phyloP scores from a whole-genome alignment of 148 eudicot genomes.

The Camellia granthamiana region DNA sequence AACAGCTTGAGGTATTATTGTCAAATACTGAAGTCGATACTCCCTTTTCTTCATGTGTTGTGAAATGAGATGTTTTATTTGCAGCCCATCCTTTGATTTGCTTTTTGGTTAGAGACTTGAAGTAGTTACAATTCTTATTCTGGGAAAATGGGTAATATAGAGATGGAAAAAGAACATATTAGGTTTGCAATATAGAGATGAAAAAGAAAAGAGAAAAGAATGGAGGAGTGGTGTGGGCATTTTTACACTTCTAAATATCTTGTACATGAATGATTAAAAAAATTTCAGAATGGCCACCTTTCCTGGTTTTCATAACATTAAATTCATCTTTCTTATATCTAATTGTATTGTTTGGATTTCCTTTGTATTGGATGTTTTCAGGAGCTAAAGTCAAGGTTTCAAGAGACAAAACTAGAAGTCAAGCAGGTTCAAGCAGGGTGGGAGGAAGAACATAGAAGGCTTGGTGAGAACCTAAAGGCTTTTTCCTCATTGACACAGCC shows the following conservation, averaged over 20 bases:
- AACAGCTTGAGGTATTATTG: constrained; percentile 61
- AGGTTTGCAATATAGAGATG: background rate
- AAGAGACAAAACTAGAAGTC: constrained; percentile 52
- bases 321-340: background rate
- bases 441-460: constrained; percentile 64
- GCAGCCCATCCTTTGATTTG: background rate
- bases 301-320: background rate
- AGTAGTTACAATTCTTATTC: background rate
- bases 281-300: background rate
- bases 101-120: background rate
- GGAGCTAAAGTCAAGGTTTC: constrained; percentile 62
- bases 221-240: background rate
- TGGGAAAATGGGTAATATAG: background rate
- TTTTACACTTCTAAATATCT: background rate
- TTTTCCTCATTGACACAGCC: background rate
- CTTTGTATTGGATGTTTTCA: constrained; percentile 17
- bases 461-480: constrained; percentile 45
- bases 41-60: background rate
- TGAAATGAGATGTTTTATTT: background rate
- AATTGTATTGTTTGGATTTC: background rate
- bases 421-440: constrained; percentile 51
- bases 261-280: background rate
- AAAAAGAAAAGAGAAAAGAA: background rate
- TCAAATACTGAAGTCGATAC: background rate
- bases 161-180: background rate